Conservation (phyloP, 306 rosid genomes). For the Lathyrus sativus region DNA sequence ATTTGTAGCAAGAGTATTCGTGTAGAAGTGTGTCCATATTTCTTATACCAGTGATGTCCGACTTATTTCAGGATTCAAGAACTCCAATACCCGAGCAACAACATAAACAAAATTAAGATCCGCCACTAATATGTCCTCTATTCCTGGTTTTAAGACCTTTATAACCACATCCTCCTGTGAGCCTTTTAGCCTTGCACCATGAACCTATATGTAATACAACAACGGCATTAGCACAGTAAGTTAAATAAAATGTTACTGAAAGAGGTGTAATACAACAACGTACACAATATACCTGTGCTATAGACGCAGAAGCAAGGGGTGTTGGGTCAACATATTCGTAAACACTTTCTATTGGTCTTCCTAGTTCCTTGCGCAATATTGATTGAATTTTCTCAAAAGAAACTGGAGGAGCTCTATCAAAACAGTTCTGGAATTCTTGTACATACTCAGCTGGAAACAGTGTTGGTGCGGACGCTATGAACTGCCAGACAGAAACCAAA, state of each 20-base stretch:
- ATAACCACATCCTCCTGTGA: conserved; percentile 90
- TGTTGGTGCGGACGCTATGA: conserved; percentile 93
- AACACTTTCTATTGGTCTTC: conserved; percentile 82
- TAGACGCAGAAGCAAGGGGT: conserved; percentile 93
- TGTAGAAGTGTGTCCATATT: conserved; percentile 26
- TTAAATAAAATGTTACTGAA: conserved; percentile 5
- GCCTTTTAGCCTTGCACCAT: conserved; percentile 90
- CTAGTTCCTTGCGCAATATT: conserved; percentile 72
- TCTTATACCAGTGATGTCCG: conserved; percentile 80
- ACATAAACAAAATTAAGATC: conserved; percentile 92
- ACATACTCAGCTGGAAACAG: conserved; percentile 91
- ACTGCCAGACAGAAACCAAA: conserved; percentile 57
- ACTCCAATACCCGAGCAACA: conserved; percentile 89
- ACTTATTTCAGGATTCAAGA: conserved; percentile 86
- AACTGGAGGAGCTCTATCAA: conserved; percentile 88
- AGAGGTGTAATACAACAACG: conserved; percentile 24
- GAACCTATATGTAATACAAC: conserved; percentile 62
- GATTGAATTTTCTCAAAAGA: conserved; percentile 74
- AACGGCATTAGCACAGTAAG: conserved; percentile 32
- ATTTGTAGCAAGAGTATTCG: conserved; percentile 17
- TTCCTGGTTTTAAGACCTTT: conserved; percentile 96
- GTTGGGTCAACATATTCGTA: conserved; percentile 81
- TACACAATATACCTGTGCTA: conserved; percentile 71
- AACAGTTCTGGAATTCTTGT: conserved; percentile 93
- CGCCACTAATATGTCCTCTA: conserved; percentile 85